Percentiles rank a stretch among this genome's conserved stretches.
Evolutionary conservation across 2,329 filamentous ascomycete genomes (phyloP).

Genomic region (Aspergillus ochraceoroseus): DNA sequence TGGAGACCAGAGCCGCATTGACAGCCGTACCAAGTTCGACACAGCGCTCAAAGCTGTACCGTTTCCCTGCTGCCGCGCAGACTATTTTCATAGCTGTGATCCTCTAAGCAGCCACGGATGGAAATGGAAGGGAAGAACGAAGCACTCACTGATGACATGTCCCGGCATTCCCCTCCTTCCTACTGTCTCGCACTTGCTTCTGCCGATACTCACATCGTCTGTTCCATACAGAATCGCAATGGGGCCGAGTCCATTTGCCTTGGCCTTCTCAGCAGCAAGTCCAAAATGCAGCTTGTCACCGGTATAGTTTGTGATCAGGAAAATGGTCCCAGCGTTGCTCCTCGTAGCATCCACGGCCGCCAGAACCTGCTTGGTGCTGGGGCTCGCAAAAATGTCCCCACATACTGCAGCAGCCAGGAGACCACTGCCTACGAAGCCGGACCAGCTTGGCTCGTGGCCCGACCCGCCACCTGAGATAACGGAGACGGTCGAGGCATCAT

Average conservation of each 20-base stretch:
- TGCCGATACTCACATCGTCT: constrained; percentile 1
- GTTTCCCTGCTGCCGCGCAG: background rate
- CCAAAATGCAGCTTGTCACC: constrained; percentile 4
- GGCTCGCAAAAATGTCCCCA: constrained; percentile 2
- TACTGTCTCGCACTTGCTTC: constrained; percentile 3
- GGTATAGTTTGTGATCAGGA: constrained; percentile 7
- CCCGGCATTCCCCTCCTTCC: constrained; percentile 6
- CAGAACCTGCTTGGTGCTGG: constrained; percentile 2
- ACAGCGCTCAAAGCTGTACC: constrained; percentile 1
- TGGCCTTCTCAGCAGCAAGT: constrained; percentile 3
- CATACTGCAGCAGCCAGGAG: constrained; percentile 3
- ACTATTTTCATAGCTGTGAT: background rate
- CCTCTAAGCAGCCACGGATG: background rate
- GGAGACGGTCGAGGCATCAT: background rate
- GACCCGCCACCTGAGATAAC: constrained; percentile 5
- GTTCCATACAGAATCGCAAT: background rate
- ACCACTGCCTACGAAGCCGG: background rate
- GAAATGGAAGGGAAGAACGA: background rate
- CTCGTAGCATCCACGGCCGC: background rate
- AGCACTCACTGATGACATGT: background rate
- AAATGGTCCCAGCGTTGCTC: background rate
- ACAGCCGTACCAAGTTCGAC: background rate
- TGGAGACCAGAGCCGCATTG: background rate
- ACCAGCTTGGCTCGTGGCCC: constrained; percentile 5
- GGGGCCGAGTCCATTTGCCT: background rate